Evolutionary conservation across 2,329 filamentous ascomycete genomes (phyloP), one percentile per base, ranked within the genome.

Genomic region (Leptographium galeiforme): DNA sequence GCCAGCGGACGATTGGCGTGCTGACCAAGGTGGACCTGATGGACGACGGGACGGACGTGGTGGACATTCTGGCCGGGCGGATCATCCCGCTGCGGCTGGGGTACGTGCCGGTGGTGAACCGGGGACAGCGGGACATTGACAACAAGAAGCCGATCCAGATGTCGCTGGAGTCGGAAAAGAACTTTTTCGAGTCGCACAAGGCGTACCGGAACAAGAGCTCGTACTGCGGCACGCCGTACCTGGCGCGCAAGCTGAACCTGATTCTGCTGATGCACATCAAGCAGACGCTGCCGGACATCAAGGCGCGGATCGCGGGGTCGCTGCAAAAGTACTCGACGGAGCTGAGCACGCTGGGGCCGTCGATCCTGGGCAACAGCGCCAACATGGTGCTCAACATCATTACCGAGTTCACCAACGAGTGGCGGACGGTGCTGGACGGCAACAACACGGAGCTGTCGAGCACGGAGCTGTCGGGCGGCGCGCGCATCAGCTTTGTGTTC

Each of bases 181-280:
- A 87, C 67, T 98, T 95, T 69, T 98, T 98, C 67, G 93, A 98
- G 64, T 91, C 91, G 69, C 93, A 98, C 79, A 95, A 94, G 73
- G 91, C 93, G 38, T 98, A 98, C 71, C 81, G 90, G 57, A 98
- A 97, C 73, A 98, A 98, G 82, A 90, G 89, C 66, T 87, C 90
- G 7, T 98, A 98, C 77, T 98, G 93, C 70, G 93, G 93, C 68
- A 98, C 93, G 4, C 93, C 93, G 5, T 98, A 98, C 66, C 76
- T 98, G 56, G 93, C 93, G 5, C 84, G 91, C 61, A 98, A 98
- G 72, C 81, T 98, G 56, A 98, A 98, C 71, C 77, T 98, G 63
- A 97, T 98, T 65, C 79, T 98, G 61, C 97, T 98, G 91, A 98
- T 98, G 93, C 93, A 98, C 75, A 98, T 98, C 76, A 98, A 98